Conservation (phyloP, 129 eudicot genomes). For the Cynara cardunculus region DNA sequence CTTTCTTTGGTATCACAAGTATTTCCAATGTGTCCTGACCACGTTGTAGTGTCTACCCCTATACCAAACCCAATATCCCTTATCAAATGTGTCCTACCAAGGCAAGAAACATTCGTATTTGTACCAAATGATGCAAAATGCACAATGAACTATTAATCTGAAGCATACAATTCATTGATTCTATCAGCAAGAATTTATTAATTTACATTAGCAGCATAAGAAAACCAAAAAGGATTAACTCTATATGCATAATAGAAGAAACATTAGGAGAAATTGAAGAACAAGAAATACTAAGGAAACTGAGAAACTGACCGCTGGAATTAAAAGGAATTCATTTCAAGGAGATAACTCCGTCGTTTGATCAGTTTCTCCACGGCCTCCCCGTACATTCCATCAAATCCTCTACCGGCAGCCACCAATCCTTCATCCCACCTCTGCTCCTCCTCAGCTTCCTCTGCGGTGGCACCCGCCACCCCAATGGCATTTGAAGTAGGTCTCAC, state of each 20-base stretch:
- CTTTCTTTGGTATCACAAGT: too few relatives aligned
- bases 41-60: too few relatives aligned
- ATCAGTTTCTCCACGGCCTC: slow-evolving; percentile 57
- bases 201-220: slow-evolving; percentile 26
- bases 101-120: background rate
- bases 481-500: slow-evolving; percentile 38
- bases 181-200: slow-evolving; percentile 3
- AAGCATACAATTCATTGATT: slow-evolving; percentile 1
- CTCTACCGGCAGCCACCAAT: slow-evolving; percentile 28
- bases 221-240: background rate
- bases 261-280: background rate
- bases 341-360: slow-evolving; percentile 48
- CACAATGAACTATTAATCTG: background rate
- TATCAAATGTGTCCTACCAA: background rate
- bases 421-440: slow-evolving; percentile 40
- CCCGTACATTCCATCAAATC: slow-evolving; percentile 47
- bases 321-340: slow-evolving; percentile 61
- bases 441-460: slow-evolving; percentile 18
- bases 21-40: too few relatives aligned
- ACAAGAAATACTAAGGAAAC: slow-evolving; percentile 1
- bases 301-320: slow-evolving; percentile 10
- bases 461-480: slow-evolving; percentile 5
- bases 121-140: background rate
- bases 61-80: too few relatives aligned
- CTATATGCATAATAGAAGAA: slow-evolving; percentile 9